Conservation (phyloP, 768 basidiomycete species). For the Naematelia encephala region DNA sequence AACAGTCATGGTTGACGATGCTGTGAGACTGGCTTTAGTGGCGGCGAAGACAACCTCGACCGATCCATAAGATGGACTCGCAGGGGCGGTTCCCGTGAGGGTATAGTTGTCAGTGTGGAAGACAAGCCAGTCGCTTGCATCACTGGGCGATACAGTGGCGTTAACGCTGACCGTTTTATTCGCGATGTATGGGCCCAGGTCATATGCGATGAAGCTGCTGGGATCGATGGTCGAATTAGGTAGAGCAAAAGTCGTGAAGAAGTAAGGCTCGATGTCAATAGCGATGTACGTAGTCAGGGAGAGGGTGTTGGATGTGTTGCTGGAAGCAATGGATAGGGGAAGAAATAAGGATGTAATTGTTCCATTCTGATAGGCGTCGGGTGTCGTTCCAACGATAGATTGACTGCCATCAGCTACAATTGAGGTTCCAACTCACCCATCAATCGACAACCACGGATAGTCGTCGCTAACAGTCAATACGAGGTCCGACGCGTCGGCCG, state of each 20-base stretch:
- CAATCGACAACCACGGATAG: constrained; percentile 57
- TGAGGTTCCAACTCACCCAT: constrained; percentile 50
- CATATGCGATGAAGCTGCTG: constrained; percentile 58
- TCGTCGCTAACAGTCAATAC: constrained; percentile 59
- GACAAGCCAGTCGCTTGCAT: constrained; percentile 39
- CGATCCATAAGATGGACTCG: constrained; percentile 18
- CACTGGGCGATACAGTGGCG: constrained; percentile 34
- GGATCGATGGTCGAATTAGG: constrained; percentile 60
- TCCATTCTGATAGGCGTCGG: constrained; percentile 50
- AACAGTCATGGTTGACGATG: constrained; percentile 28
- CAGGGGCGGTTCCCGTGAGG: constrained; percentile 35
- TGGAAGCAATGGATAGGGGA: constrained; percentile 61
- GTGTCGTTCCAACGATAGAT: constrained; percentile 63
- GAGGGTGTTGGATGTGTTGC: constrained; percentile 60
- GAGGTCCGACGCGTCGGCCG: constrained; percentile 63
- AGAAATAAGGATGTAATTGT: constrained; percentile 50
- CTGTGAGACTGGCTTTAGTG: constrained; percentile 11
- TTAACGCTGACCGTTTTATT: constrained; percentile 49
- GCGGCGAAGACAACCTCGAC: constrained; percentile 40
- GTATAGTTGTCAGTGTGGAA: constrained; percentile 34
- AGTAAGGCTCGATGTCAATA: constrained; percentile 67
- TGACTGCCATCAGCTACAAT: constrained; percentile 20
- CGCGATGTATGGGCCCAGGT: constrained; percentile 60
- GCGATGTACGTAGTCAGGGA: constrained; percentile 52
- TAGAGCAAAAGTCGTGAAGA: constrained; percentile 62